These are phyloP conservation scores for Hygrocybe coccinea DNA, from an alignment of 768 basidiomycete genomes.

Conservation along the genomic window DNA sequence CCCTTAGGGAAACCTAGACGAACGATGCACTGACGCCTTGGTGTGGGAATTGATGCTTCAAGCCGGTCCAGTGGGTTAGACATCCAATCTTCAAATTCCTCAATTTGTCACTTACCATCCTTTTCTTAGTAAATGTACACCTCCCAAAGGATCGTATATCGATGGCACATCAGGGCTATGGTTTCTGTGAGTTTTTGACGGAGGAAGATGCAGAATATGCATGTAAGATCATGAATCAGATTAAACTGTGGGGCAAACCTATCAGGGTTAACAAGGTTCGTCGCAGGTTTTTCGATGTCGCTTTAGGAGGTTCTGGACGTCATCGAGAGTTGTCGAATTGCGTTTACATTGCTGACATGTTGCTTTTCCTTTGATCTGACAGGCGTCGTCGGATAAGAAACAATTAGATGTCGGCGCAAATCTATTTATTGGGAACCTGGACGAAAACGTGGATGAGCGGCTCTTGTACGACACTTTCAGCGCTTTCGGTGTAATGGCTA, in stretches of 20 bases:
- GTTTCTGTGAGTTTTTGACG: slow-evolving; percentile 98
- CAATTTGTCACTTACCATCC: not conserved
- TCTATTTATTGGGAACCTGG: slow-evolving; percentile 91
- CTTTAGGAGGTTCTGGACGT: not conserved
- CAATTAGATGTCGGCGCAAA: slow-evolving; percentile 98
- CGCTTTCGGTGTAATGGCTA: slow-evolving; percentile 89
- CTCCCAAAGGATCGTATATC: slow-evolving; percentile 97
- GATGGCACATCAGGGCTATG: slow-evolving; percentile 98
- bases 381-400: slow-evolving; percentile 98
- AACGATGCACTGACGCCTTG: slow-evolving; percentile 87
- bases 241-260: slow-evolving; percentile 98
- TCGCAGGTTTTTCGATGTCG: slow-evolving; percentile 18
- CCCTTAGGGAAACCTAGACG: slow-evolving; percentile 89
- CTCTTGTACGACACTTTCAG: slow-evolving; percentile 92
- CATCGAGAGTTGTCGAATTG: not conserved
- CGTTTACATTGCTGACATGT: slow-evolving; percentile 10
- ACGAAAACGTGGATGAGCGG: slow-evolving; percentile 92
- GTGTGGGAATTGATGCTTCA: slow-evolving; percentile 99
- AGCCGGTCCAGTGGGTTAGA: slow-evolving; percentile 95
- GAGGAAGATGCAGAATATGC: slow-evolving; percentile 99
- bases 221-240: slow-evolving; percentile 99
- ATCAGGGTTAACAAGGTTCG: slow-evolving; percentile 97
- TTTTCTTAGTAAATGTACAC: slow-evolving; percentile 81
- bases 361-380: slow-evolving; percentile 13
- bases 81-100: not conserved